Base-by-base conservation (phyloP, 1,284 basidiomycete species). In the Pholiota adiposa region DNA sequence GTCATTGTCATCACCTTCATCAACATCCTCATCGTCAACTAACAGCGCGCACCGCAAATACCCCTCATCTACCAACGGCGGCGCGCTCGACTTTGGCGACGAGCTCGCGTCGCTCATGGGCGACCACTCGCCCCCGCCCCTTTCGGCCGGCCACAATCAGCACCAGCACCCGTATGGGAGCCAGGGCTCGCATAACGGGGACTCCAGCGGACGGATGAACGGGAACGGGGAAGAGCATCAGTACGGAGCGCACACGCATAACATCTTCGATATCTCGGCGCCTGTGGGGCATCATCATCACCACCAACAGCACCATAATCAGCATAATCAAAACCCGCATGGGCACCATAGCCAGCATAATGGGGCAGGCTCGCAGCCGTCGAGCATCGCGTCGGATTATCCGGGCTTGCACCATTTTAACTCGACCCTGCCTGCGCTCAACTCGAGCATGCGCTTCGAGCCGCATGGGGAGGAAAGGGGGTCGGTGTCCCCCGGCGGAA, bases 261-360 rank as follows among this genome's bases (percentile, higher is more conserved):
- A 88, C 73, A 89, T 90, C 68, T 90, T 90, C 54, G 88, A 90
- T 73, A 85, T 89, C 71, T 75, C 75, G n/a, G 74, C 75, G 41
- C 64, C 72, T 12, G 31, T 33, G 43, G 33, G 31, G 14, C 58
- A 51, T 18, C 58, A 53, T 11, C 56, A 51, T 31, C 49, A 50
- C 8, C 27, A 34, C 27, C 40, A 57, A 16, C 33, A 36, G 16
- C 31, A 50, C 3, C 52, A 56, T 5, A 33, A 54, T 1, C 34
- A 57, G 33, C 33, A 33, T 3, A 2, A 23, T 16, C 29, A 21
- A 54, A 18, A 40, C 7, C 29, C 5, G 52, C 34, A 56, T 33
- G 8, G n/a, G 12, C 29, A 49, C 4, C 51, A 56, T n/a, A 41
- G 55, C 2, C 41, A 54, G 36, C 31, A 31, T 14, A 14, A 7